phyloP scores from a whole-genome alignment of 257 asterid species.

The Haberlea rhodopensis region DNA sequence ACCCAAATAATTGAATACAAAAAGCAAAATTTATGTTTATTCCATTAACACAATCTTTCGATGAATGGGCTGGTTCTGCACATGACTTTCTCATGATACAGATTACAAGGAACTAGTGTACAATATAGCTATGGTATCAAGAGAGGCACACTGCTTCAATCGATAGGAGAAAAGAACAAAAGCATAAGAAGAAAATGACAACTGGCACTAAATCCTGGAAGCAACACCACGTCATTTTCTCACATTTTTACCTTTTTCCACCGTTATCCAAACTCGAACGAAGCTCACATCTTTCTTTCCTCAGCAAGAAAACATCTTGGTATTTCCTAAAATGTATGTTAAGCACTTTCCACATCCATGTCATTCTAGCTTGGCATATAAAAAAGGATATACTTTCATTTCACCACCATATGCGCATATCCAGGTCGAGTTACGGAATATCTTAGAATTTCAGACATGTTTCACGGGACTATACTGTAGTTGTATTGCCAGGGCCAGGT shows the following conservation, averaged over 20 bases:
- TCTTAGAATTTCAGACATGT: conserved; percentile 9
- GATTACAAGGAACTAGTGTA: conserved; percentile 26
- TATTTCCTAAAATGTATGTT: conserved; percentile 29
- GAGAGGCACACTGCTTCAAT: conserved; percentile 29
- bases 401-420: conserved; percentile 23
- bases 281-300: conserved; percentile 27
- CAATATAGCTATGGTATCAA: conserved; percentile 23
- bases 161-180: conserved; percentile 27
- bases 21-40: neutral
- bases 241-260: conserved; percentile 17
- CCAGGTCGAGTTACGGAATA: conserved; percentile 13
- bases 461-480: conserved; percentile 28
- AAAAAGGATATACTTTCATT: conserved; percentile 26
- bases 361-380: conserved; percentile 32
- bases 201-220: conserved; percentile 34
- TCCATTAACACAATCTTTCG: conserved; percentile 2
- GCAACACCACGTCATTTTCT: conserved; percentile 8
- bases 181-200: conserved; percentile 52
- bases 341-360: conserved; percentile 36
- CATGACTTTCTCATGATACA: conserved; percentile 16
- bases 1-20: neutral
- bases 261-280: conserved; percentile 17
- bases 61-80: conserved; percentile 15
- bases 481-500: conserved; percentile 38
- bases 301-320: conserved; percentile 21